Conservation (phyloP, 2,329 filamentous ascomycete species). For the Hymenoscyphus repandus region DNA sequence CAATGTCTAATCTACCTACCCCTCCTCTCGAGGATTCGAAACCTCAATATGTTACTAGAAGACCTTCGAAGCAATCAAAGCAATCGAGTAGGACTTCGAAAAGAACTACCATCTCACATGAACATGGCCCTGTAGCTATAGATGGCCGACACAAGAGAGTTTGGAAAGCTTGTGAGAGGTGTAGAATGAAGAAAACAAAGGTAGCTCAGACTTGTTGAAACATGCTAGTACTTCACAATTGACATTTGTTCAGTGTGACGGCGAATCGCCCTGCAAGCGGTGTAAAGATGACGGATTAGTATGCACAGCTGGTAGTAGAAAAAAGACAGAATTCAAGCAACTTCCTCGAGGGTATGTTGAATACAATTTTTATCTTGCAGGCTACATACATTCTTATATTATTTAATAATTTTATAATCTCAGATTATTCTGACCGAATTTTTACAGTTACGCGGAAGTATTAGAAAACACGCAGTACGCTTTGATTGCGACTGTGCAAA, state of each 20-base stretch:
- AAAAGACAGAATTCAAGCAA: conserved; percentile 66
- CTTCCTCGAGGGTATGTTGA: conserved; percentile 55
- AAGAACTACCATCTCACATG: conserved; percentile 15
- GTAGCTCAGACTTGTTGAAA: conserved; percentile 35
- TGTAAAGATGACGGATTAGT: conserved; percentile 62
- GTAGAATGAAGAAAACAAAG: conserved; percentile 67
- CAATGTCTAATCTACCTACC: conserved; percentile 17
- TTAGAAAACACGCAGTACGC: conserved; percentile 61
- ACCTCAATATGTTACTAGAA: conserved; percentile 13
- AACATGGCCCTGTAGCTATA: conserved; percentile 36
- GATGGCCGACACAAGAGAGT: conserved; percentile 59
- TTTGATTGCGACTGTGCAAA: conserved; percentile 59
- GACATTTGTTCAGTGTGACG: conserved; percentile 47
- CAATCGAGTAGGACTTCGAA: conserved; percentile 17
- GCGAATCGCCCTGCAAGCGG: conserved; percentile 61
- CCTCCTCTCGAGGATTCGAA: conserved; percentile 21
- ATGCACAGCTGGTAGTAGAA: conserved; percentile 57
- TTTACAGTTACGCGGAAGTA: conserved; percentile 54
- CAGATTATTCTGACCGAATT: conserved; percentile 9
- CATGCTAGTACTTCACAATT: too few species aligned
- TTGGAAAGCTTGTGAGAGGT: conserved; percentile 63
- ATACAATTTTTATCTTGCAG: too few species aligned
- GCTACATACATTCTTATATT: too few species aligned
- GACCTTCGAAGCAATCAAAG: conserved; percentile 20
- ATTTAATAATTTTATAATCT: background rate